phyloP scores from a whole-genome alignment of 768 basidiomycete species.

The Serendipita sp. region DNA sequence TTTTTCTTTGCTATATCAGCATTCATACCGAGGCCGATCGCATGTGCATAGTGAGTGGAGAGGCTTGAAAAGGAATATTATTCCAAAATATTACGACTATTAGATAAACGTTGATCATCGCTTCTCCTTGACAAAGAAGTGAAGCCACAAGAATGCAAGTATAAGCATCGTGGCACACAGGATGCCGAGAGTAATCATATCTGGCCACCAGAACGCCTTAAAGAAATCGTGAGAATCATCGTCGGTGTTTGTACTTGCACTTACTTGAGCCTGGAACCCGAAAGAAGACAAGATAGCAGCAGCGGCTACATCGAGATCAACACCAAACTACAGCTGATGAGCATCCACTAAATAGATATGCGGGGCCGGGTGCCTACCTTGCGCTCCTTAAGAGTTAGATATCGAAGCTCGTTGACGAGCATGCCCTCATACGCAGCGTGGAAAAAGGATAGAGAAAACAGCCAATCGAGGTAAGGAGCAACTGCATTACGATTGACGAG shows the following conservation, averaged over 20 bases:
- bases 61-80: too few relatives aligned
- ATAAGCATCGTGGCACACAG: slow-evolving; percentile 73
- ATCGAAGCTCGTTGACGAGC: slow-evolving; percentile 93
- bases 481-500: slow-evolving; percentile 88
- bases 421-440: slow-evolving; percentile 96
- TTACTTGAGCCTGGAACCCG: slow-evolving; percentile 74
- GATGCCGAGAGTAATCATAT: slow-evolving; percentile 68
- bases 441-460: slow-evolving; percentile 91
- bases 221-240: slow-evolving; percentile 1
- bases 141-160: slow-evolving; percentile 61
- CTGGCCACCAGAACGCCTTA: slow-evolving; percentile 96
- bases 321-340: slow-evolving; percentile 54
- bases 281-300: slow-evolving; percentile 91
- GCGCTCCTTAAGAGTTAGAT: slow-evolving; percentile 80
- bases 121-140: slow-evolving; percentile 79
- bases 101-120: slow-evolving; percentile 18
- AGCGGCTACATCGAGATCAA: slow-evolving; percentile 91
- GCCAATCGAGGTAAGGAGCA: slow-evolving; percentile 54
- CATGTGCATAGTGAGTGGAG: too few relatives aligned
- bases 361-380: slow-evolving; percentile 37
- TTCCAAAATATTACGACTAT: too few relatives aligned
- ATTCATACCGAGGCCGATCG: too few relatives aligned
- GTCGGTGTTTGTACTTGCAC: slow-evolving; percentile 10
- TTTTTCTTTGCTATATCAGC: too few relatives aligned
- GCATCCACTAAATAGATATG: not conserved